Conservation (phyloP, 257 asterid species). For the Solanum raphanifolium region DNA sequence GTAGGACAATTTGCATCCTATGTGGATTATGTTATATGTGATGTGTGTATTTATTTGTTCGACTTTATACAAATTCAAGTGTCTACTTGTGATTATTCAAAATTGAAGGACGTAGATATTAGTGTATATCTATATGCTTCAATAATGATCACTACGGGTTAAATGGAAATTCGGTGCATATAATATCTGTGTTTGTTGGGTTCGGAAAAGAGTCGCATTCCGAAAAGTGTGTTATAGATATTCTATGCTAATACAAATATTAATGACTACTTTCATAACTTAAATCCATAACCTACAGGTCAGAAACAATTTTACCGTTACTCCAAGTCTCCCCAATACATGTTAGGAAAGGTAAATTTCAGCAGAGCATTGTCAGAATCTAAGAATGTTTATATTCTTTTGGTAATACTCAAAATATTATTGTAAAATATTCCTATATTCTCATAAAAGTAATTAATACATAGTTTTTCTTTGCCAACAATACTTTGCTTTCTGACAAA, state of each 20-base stretch:
- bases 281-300: neutral
- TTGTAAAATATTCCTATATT: neutral
- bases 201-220: neutral
- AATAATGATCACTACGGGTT: neutral
- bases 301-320: neutral
- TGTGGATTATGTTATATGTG: neutral
- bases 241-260: neutral
- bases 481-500: neutral
- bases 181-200: neutral
- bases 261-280: fast-evolving
- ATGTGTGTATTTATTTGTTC: neutral
- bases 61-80: too few species aligned
- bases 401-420: neutral
- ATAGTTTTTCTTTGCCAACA: neutral
- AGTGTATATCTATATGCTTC: neutral
- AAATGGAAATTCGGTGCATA: neutral
- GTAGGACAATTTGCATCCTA: neutral
- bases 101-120: too few species aligned
- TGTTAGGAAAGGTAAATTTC: neutral
- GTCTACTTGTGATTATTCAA: neutral
- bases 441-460: neutral
- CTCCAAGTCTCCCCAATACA: neutral
- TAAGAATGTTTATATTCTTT: neutral
- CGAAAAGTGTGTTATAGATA: neutral
- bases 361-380: neutral